These are phyloP conservation scores for Cordia subcordata DNA, from an alignment of 257 asterid species.

Conservation along the genomic window DNA sequence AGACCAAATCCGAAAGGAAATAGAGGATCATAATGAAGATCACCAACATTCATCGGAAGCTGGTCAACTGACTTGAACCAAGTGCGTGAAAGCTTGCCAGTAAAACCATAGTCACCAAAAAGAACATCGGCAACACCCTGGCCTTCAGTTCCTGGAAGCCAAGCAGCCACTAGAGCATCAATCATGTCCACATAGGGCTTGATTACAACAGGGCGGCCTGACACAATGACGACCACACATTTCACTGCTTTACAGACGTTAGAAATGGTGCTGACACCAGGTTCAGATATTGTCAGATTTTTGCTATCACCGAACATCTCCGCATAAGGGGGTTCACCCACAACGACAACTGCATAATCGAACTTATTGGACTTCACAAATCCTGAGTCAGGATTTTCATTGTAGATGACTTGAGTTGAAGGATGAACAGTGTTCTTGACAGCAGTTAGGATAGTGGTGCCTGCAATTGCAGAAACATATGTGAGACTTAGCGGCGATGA, in stretches of 20 bases:
- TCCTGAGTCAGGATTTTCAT: slow-evolving; percentile 10
- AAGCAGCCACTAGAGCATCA: slow-evolving; percentile 18
- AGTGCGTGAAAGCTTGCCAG: slow-evolving; percentile 20
- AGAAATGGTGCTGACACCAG: slow-evolving; percentile 17
- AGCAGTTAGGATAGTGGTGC: slow-evolving; percentile 18
- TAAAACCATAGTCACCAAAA: slow-evolving; percentile 20
- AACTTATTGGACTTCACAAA: slow-evolving; percentile 14
- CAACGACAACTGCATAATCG: slow-evolving; percentile 17
- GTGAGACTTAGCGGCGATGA: background rate
- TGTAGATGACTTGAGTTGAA: slow-evolving; percentile 17
- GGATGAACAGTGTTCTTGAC: slow-evolving; percentile 20
- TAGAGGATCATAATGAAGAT: slow-evolving; percentile 15
- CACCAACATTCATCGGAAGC: slow-evolving; percentile 27
- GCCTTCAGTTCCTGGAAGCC: slow-evolving; percentile 25
- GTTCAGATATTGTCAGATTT: slow-evolving; percentile 17
- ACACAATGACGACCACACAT: slow-evolving; percentile 11
- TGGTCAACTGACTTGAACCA: slow-evolving; percentile 25
- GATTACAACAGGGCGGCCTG: slow-evolving; percentile 23
- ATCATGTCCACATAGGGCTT: slow-evolving; percentile 7
- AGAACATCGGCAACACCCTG: slow-evolving; percentile 23
- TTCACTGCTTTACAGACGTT: slow-evolving; percentile 16
- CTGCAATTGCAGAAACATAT: slow-evolving; percentile 3
- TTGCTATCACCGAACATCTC: slow-evolving; percentile 19
- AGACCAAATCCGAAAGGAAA: slow-evolving; percentile 24
- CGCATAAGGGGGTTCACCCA: slow-evolving; percentile 22